Percentiles rank a stretch among this genome's conserved stretches.
phyloP scores from a whole-genome alignment of 257 asterid species.

The Ballota nigra region DNA sequence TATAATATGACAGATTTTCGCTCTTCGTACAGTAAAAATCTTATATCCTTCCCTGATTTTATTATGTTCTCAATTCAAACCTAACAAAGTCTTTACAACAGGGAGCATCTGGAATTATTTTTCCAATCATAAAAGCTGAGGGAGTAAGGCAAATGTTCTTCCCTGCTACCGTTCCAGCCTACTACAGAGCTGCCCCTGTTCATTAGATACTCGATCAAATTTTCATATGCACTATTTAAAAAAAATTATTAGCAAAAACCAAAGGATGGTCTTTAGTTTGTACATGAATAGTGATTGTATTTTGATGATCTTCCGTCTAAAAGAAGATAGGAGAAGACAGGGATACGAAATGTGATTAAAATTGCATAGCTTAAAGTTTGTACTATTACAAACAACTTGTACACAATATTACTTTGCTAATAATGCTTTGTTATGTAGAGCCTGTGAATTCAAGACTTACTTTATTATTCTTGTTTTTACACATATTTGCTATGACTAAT shows the following conservation, averaged over 20 bases:
- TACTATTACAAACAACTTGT: background rate
- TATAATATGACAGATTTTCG: too few species aligned
- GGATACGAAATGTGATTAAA: constrained; percentile 8
- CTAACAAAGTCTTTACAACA: constrained; percentile 9
- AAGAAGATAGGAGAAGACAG: background rate
- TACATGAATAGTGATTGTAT: background rate
- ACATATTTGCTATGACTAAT: too few species aligned
- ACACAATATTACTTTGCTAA: background rate
- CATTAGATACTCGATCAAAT: background rate
- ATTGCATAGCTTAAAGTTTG: background rate
- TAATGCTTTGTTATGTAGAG: background rate
- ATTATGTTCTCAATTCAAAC: background rate
- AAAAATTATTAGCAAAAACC: background rate
- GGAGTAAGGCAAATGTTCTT: constrained; percentile 78
- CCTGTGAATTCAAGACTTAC: too few species aligned
- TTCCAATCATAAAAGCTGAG: constrained; percentile 70
- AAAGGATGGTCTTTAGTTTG: background rate
- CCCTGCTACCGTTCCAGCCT: constrained; percentile 74
- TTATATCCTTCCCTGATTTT: too few species aligned
- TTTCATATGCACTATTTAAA: constrained; percentile 10
- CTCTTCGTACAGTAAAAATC: too few species aligned
- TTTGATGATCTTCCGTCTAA: background rate
- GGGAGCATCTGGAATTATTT: constrained; percentile 69
- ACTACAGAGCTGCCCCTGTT: constrained; percentile 61
- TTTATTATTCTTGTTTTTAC: too few species aligned